Percentiles rank a stretch among this genome's conserved stretches.
Evolutionary conservation across 768 basidiomycete species (phyloP).

Genomic region (Dictyophora rubrovolvata): DNA sequence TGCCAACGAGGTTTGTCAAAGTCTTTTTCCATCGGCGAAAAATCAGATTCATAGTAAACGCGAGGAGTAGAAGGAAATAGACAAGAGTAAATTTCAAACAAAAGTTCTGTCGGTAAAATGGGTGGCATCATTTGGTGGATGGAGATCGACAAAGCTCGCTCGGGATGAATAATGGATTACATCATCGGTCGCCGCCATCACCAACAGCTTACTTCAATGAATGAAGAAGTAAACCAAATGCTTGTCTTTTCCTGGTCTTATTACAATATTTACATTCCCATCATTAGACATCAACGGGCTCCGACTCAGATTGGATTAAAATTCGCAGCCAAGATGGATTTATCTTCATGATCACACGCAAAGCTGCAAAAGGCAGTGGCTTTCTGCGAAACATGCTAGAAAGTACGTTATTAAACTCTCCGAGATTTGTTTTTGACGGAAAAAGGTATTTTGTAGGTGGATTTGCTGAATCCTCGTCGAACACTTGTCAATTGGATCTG

Average conservation of each 20-base stretch:
- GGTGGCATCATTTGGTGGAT: background rate
- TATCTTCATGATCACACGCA: constrained; percentile 67
- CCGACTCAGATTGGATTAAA: constrained; percentile 53
- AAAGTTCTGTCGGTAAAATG: background rate
- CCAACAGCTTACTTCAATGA: no score
- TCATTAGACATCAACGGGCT: background rate
- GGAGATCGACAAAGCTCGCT: background rate
- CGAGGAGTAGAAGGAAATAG: background rate
- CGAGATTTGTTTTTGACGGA: constrained; percentile 9
- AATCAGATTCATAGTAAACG: background rate
- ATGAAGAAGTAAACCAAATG: no score
- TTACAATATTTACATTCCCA: no score
- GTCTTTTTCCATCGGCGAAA: background rate
- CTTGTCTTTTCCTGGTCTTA: no score
- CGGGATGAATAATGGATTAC: background rate
- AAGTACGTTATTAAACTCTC: constrained; percentile 26
- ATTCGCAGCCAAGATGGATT: constrained; percentile 72
- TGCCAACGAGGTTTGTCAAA: background rate
- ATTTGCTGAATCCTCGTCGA: constrained; percentile 65
- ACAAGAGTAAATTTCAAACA: background rate
- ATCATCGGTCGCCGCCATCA: background rate
- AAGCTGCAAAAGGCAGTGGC: constrained; percentile 66
- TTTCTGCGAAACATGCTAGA: constrained; percentile 78
- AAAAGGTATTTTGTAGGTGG: constrained; percentile 35
- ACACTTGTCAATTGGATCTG: constrained; percentile 44